A percentile compares a stretch with the other conserved stretches of the same genome.
Evolutionary conservation across 441 rosid genomes (phyloP).

Genomic region (Pelargonium cotyledonis): DNA sequence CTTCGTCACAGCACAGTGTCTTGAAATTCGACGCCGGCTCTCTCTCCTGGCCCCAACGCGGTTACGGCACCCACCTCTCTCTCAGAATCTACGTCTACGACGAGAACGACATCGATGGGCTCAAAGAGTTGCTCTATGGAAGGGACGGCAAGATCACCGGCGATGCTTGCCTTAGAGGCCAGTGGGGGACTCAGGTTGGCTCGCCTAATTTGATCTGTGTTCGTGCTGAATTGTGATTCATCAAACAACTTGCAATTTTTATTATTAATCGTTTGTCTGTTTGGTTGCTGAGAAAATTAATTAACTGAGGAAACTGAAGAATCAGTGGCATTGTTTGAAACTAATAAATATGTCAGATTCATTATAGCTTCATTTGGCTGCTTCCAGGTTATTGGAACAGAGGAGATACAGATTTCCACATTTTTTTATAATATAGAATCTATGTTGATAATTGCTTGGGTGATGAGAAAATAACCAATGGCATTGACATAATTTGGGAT

Average conservation of each 20-base stretch:
- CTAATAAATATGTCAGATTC: not conserved
- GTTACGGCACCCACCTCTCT: constrained; percentile 57
- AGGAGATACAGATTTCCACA: not conserved
- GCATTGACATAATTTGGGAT: not conserved
- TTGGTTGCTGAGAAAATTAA: not conserved
- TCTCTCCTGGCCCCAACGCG: constrained; percentile 54
- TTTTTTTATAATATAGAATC: too few species aligned
- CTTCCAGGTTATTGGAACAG: not conserved
- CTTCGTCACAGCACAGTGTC: constrained; percentile 13
- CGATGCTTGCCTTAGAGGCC: constrained; percentile 71
- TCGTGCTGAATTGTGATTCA: not conserved
- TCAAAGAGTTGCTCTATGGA: constrained; percentile 60
- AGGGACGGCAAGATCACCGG: constrained; percentile 49
- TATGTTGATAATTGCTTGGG: not conserved
- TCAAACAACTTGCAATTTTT: too few species aligned
- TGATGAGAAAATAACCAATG: not conserved
- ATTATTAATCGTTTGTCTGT: not conserved
- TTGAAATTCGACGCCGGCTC: constrained; percentile 30
- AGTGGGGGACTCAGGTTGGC: constrained; percentile 94
- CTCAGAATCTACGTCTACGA: constrained; percentile 83
- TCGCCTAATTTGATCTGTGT: too few species aligned
- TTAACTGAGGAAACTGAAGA: too few species aligned
- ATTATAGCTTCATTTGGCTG: not conserved
- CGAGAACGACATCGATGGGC: constrained; percentile 69
- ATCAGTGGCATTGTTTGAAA: not conserved